Percentiles rank a stretch among this genome's conserved stretches.
phyloP scores from a whole-genome alignment of 2,329 filamentous ascomycete species.

The Monosporascus sp. region DNA sequence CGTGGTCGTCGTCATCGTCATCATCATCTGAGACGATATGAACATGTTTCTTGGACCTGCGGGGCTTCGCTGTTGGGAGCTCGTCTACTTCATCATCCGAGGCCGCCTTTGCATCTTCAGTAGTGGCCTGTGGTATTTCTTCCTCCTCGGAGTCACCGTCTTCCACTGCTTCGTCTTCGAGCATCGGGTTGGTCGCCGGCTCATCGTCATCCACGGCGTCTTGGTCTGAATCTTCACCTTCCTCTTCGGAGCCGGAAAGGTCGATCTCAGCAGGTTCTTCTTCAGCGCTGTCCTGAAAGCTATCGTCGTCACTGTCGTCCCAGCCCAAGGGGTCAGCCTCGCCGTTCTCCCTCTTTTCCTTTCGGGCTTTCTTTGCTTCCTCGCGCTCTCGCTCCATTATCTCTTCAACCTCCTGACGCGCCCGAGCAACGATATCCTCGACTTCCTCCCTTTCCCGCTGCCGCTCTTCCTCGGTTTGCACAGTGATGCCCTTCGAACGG shows the following conservation, averaged over 20 bases:
- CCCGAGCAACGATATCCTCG: constrained; percentile 83
- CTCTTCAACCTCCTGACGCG: constrained; percentile 71
- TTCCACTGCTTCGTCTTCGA: constrained; percentile 32
- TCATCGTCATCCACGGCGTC: constrained; percentile 32
- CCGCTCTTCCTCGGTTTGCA: constrained; percentile 83
- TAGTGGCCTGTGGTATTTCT: constrained; percentile 15
- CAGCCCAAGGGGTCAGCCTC: constrained; percentile 47
- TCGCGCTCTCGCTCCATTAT: constrained; percentile 74
- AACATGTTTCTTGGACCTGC: constrained; percentile 45
- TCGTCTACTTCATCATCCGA: constrained; percentile 35
- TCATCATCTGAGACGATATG: constrained; percentile 62
- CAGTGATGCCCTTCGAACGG: constrained; percentile 69
- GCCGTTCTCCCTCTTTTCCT: constrained; percentile 35
- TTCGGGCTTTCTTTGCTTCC: constrained; percentile 61
- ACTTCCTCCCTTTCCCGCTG: constrained; percentile 76
- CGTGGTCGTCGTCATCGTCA: constrained; percentile 51
- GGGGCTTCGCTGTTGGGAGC: constrained; percentile 36
- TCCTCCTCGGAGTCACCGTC: constrained; percentile 30
- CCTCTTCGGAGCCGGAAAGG: constrained; percentile 31
- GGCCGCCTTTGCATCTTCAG: constrained; percentile 24
- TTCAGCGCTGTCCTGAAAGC: constrained; percentile 32
- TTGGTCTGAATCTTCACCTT: constrained; percentile 32
- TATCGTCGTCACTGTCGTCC: constrained; percentile 49
- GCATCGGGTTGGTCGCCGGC: constrained; percentile 18
- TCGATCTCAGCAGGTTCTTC: constrained; percentile 36